A percentile compares a stretch with the other conserved stretches of the same genome.
Evolutionary conservation across 371 early-diverging fungal genomes (phyloP).

Genomic region (Capillidium rhysosporum): DNA sequence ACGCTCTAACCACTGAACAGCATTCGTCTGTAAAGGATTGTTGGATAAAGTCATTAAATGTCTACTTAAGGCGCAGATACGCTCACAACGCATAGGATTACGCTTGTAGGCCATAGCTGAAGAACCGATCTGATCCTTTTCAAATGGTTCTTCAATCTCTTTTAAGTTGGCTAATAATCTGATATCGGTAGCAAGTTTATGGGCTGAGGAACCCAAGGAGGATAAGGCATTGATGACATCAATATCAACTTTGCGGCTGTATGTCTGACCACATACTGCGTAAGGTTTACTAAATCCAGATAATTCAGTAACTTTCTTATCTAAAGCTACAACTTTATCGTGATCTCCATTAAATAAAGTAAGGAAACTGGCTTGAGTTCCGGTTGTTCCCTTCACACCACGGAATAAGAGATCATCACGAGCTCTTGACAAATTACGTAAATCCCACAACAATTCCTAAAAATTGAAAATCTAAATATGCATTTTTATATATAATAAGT

Average conservation of each 20-base stretch:
- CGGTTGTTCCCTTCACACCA: constrained; percentile 97
- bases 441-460: constrained; percentile 84
- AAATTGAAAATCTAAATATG: no score
- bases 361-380: constrained; percentile 95
- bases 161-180: constrained; percentile 88
- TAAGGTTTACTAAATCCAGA: constrained; percentile 69
- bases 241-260: constrained; percentile 91
- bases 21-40: constrained; percentile 74
- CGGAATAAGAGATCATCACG: constrained; percentile 79
- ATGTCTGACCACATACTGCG: constrained; percentile 94
- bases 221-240: constrained; percentile 72
- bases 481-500: neutral
- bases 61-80: constrained; percentile 87
- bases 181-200: constrained; percentile 94
- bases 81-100: constrained; percentile 97
- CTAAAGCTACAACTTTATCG: constrained; percentile 68
- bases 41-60: constrained; percentile 84
- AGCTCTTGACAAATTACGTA: constrained; percentile 79
- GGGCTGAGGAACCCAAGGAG: constrained; percentile 88
- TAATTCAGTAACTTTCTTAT: constrained; percentile 72
- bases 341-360: constrained; percentile 88
- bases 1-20: constrained; percentile 93
- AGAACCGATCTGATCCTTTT: constrained; percentile 94
- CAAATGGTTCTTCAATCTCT: constrained; percentile 97
- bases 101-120: constrained; percentile 99